Evolutionary conservation across 352 stramenopile genomes (phyloP), one percentile per base, ranked within the genome.

Genomic region (Thraustochytrium sp.): DNA sequence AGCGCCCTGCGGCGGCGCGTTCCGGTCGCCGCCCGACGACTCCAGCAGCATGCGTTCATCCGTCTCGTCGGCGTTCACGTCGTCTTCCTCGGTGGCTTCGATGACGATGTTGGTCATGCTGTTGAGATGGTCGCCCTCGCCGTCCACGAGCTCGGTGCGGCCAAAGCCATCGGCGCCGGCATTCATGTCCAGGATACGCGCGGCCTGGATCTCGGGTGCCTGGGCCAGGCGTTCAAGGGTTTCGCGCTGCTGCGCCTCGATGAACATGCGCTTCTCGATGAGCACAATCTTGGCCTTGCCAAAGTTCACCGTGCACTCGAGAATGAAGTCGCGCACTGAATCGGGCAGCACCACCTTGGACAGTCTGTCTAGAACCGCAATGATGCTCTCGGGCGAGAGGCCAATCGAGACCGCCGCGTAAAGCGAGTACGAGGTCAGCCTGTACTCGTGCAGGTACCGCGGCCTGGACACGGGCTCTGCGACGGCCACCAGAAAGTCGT

Each of bases 401-500:
- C 97, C 97, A 23, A 98, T 97, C 0, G 97, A 98, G 38, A 99
- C 96, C 8, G 97, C 97, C 0, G 96, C 96, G 86, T 99, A 99
- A 2, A 99, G 89, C n/a, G 92, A 98, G 87, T 98, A 98, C 4
- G 96, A 94, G 1, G 97, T 99, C 21, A 99, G 89, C 40, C 31
- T 97, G 90, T 99, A 99, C 88, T 99, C 94, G 89, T 99, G 97
- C 8, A 99, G 48, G 88, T 97, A 98, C 88, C 99, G 95, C 16
- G 97, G 97, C 46, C 97, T 90, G 4, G 94, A 95, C 29, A 99
- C 93, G 21, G 97, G 97, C 88, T 99, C 97, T 0, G 94, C 91
- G 85, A 99, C 99, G 21, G 97, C 97, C 4, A 99, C 96, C 1
- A 99, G 87, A 88, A 99, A 99, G 88, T 99, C 97, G 86, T 98